These are phyloP conservation scores for Herpetospermum pedunculosum DNA, from an alignment of 306 rosid genomes.

Conservation along the genomic window DNA sequence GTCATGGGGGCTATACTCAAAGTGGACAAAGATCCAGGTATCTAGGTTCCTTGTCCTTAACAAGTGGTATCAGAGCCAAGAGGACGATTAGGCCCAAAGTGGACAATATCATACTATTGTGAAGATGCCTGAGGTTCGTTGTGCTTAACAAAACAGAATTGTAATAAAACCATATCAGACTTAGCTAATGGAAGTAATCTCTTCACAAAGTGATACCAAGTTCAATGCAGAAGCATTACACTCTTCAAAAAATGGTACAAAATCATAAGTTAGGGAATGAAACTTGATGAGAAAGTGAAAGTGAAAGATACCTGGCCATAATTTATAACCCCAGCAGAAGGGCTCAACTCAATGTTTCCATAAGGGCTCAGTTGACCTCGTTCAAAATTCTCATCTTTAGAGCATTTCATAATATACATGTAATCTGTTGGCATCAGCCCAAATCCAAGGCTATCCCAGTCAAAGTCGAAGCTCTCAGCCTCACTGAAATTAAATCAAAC, in stretches of 20 bases:
- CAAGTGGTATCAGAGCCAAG: no score
- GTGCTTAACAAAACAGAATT: no score
- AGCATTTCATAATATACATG: slow-evolving; percentile 51
- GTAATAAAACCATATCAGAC: no score
- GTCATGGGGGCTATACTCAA: no score
- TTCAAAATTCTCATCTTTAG: slow-evolving; percentile 28
- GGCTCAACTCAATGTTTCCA: slow-evolving; percentile 62
- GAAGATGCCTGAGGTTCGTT: no score
- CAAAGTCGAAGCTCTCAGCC: slow-evolving; percentile 41
- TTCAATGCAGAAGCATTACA: background rate
- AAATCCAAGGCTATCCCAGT: slow-evolving; percentile 79
- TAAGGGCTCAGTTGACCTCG: slow-evolving; percentile 44
- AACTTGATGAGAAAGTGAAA: background rate
- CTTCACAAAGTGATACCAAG: no score
- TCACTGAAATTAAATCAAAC: slow-evolving; percentile 20
- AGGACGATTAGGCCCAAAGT: no score
- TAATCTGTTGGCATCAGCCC: slow-evolving; percentile 59
- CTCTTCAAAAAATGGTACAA: background rate
- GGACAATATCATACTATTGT: no score
- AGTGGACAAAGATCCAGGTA: no score
- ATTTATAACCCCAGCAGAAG: slow-evolving; percentile 76
- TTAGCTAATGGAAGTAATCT: no score
- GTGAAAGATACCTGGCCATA: slow-evolving; percentile 59
- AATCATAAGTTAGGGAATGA: background rate
- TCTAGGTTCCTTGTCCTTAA: no score